Base-by-base conservation (phyloP, 2,329 filamentous ascomycete genomes). In the Whalleya microplaca region DNA sequence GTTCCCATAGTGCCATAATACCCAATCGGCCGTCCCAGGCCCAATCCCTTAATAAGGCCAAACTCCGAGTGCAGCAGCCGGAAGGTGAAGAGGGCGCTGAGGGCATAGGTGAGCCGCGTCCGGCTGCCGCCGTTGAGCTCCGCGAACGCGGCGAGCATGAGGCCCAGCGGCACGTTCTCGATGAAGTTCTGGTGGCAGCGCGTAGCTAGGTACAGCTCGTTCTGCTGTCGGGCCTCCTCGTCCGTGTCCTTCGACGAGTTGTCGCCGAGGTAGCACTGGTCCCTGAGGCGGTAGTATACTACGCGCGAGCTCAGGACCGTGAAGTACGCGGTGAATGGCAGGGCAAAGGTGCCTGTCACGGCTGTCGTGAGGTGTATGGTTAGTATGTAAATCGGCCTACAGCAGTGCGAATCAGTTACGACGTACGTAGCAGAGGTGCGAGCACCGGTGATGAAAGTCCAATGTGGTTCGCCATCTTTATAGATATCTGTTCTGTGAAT, bases 261-360 rank as follows among this genome's bases (percentile, higher is more conserved):
- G 45, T 71, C 67, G 49, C 70, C 70, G 16, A 72, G 51, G 48
- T 61, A 65, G n/a, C 61, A 51, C 51, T 68, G 57, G 51, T 68
- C 63, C 21, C 57, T 50, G n/a, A 71, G 51, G 14, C 71, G 67
- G 37, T 63, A 45, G 45, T 41, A 40, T 18, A 68, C 62, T 18
- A 71, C 68, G 49, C 69, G 69, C 41, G 54, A 56, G 56, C 66
- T 69, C 32, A 72, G 65, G 32, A 69, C 61, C 45, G 57, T 49
- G 57, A 69, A 69, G 59, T 72, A 72, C n/a, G 64, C 68, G 7
- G 71, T 67, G 59, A 71, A 69, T 18, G 70, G 69, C 5, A 70
- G 58, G 45, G 65, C 64, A 45, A 73, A 72, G 56, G 56, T 60
- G 51, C 69, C 68, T 2, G 68, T 72, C 27, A 72, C 62, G 45